Base-by-base conservation (phyloP, 768 basidiomycete genomes). In the Hydnomerulius pinastri region DNA sequence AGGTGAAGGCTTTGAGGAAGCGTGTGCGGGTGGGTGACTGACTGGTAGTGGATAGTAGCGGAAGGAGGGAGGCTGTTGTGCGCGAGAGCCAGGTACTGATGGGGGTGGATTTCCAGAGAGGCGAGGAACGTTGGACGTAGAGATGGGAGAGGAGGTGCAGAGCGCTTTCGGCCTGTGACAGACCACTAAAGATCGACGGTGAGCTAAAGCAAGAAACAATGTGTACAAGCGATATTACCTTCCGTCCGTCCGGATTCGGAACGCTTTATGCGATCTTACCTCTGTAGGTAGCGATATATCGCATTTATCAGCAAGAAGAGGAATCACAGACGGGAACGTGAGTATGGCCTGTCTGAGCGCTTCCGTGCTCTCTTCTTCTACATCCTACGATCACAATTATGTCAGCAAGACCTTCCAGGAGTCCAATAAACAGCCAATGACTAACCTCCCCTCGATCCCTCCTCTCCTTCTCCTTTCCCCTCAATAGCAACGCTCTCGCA, bases 141-240 rank as follows among this genome's bases (percentile, higher is more conserved):
- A 95, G 79, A 60, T 92, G 89, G 0, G 89, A 87, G 3, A 96
- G 76, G 8, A 95, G 78, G 59, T 95, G 90, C 0, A 90, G 68
- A 2, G 78, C 77, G 6, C 72, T 64, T 5, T 76, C 56, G 3
- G 68, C 58, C 2, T 69, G 56, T 12, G 78, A 57, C 28, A 23
- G 66, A 69, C 17, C 78, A 76, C 47, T 46, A 49, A 9, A 38
- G 24, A 49, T 41, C 32, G 36, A 54, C 37, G 45, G 61, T 32
- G n/a, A 21, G 6, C 44, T 13, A 13, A 13, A 23, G 36, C 23
- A 40, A 41, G 15, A 40, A 5, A 35, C 43, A 18, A 24, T 46
- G 53, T 27, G 48, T 7, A 36, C 18, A n/a, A 21, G 62, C 79
- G 35, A 52, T 87, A 86, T 67, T 73, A 12, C 75, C 78, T 35